Conservation (phyloP, 2,329 filamentous ascomycete genomes). For the Colletotrichum melonis region DNA sequence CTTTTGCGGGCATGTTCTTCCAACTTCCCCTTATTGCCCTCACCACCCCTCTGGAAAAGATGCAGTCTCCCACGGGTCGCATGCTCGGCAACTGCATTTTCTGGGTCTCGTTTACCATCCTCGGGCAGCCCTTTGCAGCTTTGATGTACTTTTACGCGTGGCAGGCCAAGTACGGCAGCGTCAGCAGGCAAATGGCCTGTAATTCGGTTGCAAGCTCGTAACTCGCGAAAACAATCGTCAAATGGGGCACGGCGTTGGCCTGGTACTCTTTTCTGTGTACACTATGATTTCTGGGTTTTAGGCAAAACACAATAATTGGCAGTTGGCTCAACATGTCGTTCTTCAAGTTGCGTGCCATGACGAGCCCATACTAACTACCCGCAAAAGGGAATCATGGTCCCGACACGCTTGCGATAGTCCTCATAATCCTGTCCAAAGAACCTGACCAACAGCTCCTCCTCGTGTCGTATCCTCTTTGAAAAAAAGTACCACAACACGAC, state of each 20-base stretch:
- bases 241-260: neutral
- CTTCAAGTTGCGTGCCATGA: neutral
- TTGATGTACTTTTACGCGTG: conserved; percentile 97
- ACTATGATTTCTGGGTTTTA: neutral
- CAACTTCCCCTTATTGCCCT: conserved; percentile 89
- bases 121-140: conserved; percentile 93
- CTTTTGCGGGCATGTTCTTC: conserved; percentile 92
- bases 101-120: conserved; percentile 95
- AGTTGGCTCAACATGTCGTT: neutral
- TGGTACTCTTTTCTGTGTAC: neutral
- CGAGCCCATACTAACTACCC: neutral
- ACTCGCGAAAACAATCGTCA: neutral
- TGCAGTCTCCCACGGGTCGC: conserved; percentile 79
- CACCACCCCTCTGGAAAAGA: conserved; percentile 83
- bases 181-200: conserved; percentile 60
- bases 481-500: conserved; percentile 90
- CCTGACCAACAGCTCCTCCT: conserved; percentile 80
- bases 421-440: conserved; percentile 91
- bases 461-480: conserved; percentile 75
- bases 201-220: neutral
- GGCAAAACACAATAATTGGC: neutral
- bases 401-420: conserved; percentile 76
- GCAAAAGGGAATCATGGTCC: conserved; percentile 82
- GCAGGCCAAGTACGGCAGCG: conserved; percentile 96
- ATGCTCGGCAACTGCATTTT: conserved; percentile 93